These are phyloP conservation scores for Xylariales sp. DNA, from an alignment of 2,329 filamentous ascomycete genomes.

Conservation along the genomic window DNA sequence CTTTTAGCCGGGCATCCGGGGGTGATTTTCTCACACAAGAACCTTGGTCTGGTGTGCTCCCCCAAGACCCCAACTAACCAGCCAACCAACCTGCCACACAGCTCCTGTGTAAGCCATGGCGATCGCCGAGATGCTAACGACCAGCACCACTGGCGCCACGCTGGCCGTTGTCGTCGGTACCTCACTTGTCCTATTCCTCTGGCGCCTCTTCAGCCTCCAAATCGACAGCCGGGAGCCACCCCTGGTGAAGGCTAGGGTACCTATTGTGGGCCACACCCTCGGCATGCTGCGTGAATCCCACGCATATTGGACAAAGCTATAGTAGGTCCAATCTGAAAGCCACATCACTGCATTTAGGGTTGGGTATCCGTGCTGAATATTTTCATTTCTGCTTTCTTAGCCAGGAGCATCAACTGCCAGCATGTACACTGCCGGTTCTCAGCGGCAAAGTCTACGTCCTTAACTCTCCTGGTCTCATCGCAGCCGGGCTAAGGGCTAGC, in stretches of 20 bases:
- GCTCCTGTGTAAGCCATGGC: too few species aligned
- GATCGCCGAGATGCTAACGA: not conserved
- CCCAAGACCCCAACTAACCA: too few species aligned
- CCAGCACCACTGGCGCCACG: constrained; percentile 1
- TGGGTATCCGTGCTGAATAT: not conserved
- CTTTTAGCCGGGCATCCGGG: too few species aligned
- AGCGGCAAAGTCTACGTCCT: constrained; percentile 40
- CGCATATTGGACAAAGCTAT: constrained; percentile 30
- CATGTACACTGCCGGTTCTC: constrained; percentile 41
- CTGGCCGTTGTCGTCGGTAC: not conserved
- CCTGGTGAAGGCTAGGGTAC: constrained; percentile 32
- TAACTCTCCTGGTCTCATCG: constrained; percentile 31
- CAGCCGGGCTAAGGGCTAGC: constrained; percentile 32
- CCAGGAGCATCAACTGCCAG: constrained; percentile 21
- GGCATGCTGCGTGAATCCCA: constrained; percentile 32
- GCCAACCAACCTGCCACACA: too few species aligned
- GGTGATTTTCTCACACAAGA: too few species aligned
- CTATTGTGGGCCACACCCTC: constrained; percentile 41
- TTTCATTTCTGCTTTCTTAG: constrained; percentile 6
- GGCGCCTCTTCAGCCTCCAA: constrained; percentile 1
- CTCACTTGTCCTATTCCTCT: not conserved
- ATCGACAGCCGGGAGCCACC: constrained; percentile 31
- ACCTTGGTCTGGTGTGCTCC: too few species aligned
- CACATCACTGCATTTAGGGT: too few species aligned
- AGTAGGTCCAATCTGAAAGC: constrained; percentile 28